phyloP scores from a whole-genome alignment of 108 stramenopile genomes.

The Nannochloropsis gaditana region DNA sequence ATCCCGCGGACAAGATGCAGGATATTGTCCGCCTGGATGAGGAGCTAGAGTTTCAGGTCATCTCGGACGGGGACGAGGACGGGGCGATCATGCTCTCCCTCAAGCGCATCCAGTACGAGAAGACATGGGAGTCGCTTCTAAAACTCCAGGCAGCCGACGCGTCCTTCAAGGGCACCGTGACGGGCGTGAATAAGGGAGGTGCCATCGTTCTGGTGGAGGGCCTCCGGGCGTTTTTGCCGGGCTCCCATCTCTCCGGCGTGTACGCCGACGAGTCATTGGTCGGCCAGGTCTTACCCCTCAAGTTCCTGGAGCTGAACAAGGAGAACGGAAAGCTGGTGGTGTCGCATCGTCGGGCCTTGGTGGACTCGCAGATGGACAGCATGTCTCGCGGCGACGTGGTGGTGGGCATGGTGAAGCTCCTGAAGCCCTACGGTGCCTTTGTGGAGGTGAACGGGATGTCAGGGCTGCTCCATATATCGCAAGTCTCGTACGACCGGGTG shows the following conservation, averaged over 20 bases:
- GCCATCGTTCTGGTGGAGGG: slow-evolving; percentile 87
- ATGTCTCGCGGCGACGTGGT: slow-evolving; percentile 84
- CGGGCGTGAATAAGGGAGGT: slow-evolving; percentile 87
- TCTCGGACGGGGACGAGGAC: slow-evolving; percentile 80
- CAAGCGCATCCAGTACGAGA: slow-evolving; percentile 75
- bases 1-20: slow-evolving; percentile 50
- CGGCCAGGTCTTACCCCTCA: slow-evolving; percentile 71
- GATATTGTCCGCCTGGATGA: slow-evolving; percentile 67
- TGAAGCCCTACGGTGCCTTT: slow-evolving; percentile 95
- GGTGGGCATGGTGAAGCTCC: slow-evolving; percentile 79
- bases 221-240: slow-evolving; percentile 85
- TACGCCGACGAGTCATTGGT: slow-evolving; percentile 77
- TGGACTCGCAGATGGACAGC: slow-evolving; percentile 83
- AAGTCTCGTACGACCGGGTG: slow-evolving; percentile 94
- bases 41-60: slow-evolving; percentile 79
- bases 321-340: slow-evolving; percentile 75
- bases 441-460: slow-evolving; percentile 90
- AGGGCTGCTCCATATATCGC: slow-evolving; percentile 92
- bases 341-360: slow-evolving; percentile 83
- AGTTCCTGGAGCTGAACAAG: slow-evolving; percentile 84
- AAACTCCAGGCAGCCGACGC: slow-evolving; percentile 66
- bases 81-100: slow-evolving; percentile 78
- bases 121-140: slow-evolving; percentile 77
- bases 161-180: slow-evolving; percentile 76
- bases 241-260: slow-evolving; percentile 79